Conservation (phyloP, 1,284 basidiomycete species). For the Irpex sp. region DNA sequence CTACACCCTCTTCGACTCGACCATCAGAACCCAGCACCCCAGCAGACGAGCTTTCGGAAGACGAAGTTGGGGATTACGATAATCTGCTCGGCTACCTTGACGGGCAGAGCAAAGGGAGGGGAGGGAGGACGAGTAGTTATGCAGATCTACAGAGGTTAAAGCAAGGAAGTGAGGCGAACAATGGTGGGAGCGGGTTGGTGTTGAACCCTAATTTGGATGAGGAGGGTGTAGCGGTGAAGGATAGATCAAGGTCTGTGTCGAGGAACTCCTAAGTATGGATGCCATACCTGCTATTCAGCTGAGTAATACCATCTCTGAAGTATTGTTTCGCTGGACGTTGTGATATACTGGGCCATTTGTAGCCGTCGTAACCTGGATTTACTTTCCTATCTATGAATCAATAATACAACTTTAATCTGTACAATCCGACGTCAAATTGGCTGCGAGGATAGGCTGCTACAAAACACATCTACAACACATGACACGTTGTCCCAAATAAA, state of each 20-base stretch:
- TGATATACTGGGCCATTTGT: background rate
- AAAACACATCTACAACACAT: background rate
- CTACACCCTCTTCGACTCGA: conserved; percentile 52
- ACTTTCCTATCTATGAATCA: too few species aligned
- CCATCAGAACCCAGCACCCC: conserved; percentile 58
- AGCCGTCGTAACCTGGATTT: too few species aligned
- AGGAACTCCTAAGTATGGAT: background rate
- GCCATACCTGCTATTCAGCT: too few species aligned
- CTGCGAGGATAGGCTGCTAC: background rate
- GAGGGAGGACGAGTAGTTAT: conserved; percentile 45
- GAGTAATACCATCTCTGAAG: too few species aligned
- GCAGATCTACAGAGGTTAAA: conserved; percentile 1
- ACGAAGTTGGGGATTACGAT: conserved; percentile 68
- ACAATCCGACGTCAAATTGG: too few species aligned
- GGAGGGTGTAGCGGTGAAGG: background rate
- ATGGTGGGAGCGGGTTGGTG: background rate
- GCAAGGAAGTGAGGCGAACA: conserved; percentile 14
- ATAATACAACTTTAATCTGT: too few species aligned
- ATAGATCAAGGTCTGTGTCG: background rate
- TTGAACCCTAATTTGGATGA: background rate
- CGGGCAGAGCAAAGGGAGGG: conserved; percentile 37
- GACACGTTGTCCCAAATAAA: background rate
- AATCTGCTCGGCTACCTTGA: conserved; percentile 64
- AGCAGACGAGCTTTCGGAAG: conserved; percentile 45
- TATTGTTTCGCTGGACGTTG: background rate